Evolutionary conservation across 2,329 filamentous ascomycete genomes (phyloP).

Genomic region (Simplicillium aogashimaense): DNA sequence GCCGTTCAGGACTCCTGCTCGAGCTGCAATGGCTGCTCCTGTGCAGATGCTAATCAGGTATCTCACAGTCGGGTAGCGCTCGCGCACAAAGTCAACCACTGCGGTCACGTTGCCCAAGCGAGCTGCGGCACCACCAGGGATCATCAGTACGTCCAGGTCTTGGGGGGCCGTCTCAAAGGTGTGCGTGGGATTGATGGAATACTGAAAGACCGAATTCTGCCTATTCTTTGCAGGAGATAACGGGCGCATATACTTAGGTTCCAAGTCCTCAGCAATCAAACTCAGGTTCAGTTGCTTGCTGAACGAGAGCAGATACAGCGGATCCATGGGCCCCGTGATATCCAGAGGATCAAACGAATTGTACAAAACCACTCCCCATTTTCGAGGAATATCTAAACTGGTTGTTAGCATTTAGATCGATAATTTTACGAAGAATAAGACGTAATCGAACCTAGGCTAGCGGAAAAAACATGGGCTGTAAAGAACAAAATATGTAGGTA

Average conservation of each 20-base stretch:
- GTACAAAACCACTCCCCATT: too few species aligned
- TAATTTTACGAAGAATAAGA: too few species aligned
- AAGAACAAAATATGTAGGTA: too few species aligned
- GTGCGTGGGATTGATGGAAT: slow-evolving; percentile 27
- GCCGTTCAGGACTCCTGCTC: slow-evolving; percentile 49
- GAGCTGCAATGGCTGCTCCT: slow-evolving; percentile 46
- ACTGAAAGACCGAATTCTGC: slow-evolving; percentile 18
- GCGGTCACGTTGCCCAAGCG: slow-evolving; percentile 15
- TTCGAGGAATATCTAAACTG: too few species aligned
- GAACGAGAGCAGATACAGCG: too few species aligned
- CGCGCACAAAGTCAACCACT: slow-evolving; percentile 28
- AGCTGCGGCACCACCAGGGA: slow-evolving; percentile 51
- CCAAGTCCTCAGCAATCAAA: slow-evolving; percentile 25
- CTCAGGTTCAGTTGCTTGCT: slow-evolving; percentile 23
- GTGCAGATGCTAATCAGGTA: slow-evolving; percentile 59
- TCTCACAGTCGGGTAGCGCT: slow-evolving; percentile 33
- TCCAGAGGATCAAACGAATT: too few species aligned
- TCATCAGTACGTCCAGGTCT: slow-evolving; percentile 43
- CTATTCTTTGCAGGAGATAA: slow-evolving; percentile 9
- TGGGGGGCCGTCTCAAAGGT: slow-evolving; percentile 40
- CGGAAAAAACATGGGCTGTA: too few species aligned
- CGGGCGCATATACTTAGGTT: slow-evolving; percentile 25
- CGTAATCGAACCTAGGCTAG: too few species aligned
- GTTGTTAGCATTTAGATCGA: too few species aligned
- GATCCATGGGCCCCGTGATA: too few species aligned